Evolutionary conservation across 2,329 filamentous ascomycete genomes (phyloP).

Genomic region (Scedosporium aurantiacum): DNA sequence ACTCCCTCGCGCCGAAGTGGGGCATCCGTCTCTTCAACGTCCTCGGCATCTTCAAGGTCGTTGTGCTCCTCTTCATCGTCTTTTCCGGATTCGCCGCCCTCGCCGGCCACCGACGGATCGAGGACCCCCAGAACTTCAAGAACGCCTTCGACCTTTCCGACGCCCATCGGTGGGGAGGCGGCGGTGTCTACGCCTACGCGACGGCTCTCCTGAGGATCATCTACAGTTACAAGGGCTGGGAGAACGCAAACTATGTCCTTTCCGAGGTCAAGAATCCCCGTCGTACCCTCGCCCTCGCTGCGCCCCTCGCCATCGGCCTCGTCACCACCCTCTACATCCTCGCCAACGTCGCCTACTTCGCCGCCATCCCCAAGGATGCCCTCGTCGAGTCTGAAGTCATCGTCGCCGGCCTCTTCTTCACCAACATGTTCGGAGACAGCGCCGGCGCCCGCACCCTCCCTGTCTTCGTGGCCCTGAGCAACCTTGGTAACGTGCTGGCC

Average conservation of each 20-base stretch:
- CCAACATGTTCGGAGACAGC: constrained; percentile 47
- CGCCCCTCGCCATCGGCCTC: constrained; percentile 44
- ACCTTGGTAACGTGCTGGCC: constrained; percentile 50
- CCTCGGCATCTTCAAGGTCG: constrained; percentile 49
- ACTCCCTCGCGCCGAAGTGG: constrained; percentile 42
- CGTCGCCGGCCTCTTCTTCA: constrained; percentile 50
- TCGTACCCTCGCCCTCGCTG: constrained; percentile 43
- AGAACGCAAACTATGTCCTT: constrained; percentile 52
- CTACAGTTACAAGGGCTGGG: constrained; percentile 54
- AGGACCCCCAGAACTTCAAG: constrained; percentile 45
- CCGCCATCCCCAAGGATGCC: constrained; percentile 47
- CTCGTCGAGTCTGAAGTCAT: constrained; percentile 47
- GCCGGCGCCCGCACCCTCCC: constrained; percentile 37
- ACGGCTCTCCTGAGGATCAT: constrained; percentile 47
- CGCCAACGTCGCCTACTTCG: constrained; percentile 56
- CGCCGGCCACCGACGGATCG: constrained; percentile 34
- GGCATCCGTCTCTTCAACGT: constrained; percentile 49
- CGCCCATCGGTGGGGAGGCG: constrained; percentile 33
- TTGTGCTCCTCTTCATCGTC: constrained; percentile 48
- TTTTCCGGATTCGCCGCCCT: constrained; percentile 48
- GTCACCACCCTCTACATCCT: constrained; percentile 52
- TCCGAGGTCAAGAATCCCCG: constrained; percentile 44
- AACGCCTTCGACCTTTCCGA: constrained; percentile 38
- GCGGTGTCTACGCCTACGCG: constrained; percentile 41
- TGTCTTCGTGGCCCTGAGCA: constrained; percentile 49